Base-by-base conservation (phyloP, 208 protist species). In the Trichomonas vaginalis region DNA sequence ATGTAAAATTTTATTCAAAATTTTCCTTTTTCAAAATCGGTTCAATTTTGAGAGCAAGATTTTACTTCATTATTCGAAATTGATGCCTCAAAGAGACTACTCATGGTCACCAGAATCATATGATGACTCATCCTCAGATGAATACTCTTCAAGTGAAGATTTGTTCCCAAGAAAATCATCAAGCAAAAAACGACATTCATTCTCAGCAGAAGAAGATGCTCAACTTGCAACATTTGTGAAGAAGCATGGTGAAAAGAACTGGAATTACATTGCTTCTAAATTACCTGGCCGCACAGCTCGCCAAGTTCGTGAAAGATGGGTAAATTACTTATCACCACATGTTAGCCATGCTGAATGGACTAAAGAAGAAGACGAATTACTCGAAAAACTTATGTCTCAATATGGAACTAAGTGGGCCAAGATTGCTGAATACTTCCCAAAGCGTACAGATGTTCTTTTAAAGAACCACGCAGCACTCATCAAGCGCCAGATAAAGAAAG, bases 371-470 rank as follows among this genome's bases (percentile, higher is more conserved):
- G 86, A 92, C 37, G 27, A 46, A 17, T 17, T 49, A 39, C 15
- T 92, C 1, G 14, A 45, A 9, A 47, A 35, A 23, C 39, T 88
- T 23, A 39, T 92, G 15, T 14, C 42, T 48, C 42, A 48, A 39
- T 92, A 56, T 92, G 86, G 86, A 51, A 48, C 23, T 37, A 92
- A 92, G 37, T 92, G 86, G 86, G 48, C 86, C n/a, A 92, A 51
- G 39, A 92, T 92, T 45, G 35, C 82, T 10, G 27, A 35, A 14
- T 47, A 45, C 47, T 45, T 88, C 47, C 14, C 32, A 47, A 40
- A 40, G 27, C 35, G 82, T 23, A 88, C 35, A 32, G 82, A 88
- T 47, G 39, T 88, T 32, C 27, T 35, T 23, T 15, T 88, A 0
- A 88, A 88, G 39, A 88, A 88, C 56, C 56, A 70, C 21, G 56